phyloP scores from a whole-genome alignment of 2,329 filamentous ascomycete genomes.

The Ciborinia camelliae region DNA sequence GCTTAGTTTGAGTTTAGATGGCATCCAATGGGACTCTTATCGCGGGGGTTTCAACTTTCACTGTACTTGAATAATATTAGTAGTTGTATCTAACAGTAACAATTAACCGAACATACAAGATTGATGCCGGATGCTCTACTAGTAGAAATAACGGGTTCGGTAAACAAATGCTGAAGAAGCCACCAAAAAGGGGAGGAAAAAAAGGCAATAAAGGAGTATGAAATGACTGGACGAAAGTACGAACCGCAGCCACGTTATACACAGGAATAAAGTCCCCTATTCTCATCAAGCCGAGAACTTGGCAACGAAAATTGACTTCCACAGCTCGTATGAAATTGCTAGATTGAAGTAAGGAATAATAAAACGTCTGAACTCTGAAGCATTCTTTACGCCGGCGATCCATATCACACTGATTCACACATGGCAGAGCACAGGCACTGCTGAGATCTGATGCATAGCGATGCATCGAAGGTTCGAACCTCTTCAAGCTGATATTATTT shows the following conservation, averaged over 20 bases:
- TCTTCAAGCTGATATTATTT: background rate
- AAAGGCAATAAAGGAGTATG: background rate
- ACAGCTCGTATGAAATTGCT: background rate
- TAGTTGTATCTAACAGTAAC: too few relatives aligned
- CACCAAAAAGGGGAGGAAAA: background rate
- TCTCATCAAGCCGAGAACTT: background rate
- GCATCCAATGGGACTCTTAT: too few relatives aligned
- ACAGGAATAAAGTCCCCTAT: conserved; percentile 1
- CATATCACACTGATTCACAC: conserved; percentile 14
- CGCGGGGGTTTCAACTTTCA: too few relatives aligned
- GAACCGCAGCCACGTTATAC: background rate
- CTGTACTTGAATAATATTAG: too few relatives aligned
- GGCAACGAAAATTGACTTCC: background rate
- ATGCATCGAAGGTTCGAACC: background rate
- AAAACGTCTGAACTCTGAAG: too few relatives aligned
- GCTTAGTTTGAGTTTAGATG: too few relatives aligned
- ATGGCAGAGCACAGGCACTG: background rate
- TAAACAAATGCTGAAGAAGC: background rate
- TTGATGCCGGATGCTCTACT: background rate
- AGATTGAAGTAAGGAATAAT: background rate
- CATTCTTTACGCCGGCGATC: conserved; percentile 8
- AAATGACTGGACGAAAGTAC: conserved; percentile 2
- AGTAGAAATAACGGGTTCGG: background rate
- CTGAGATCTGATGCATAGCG: background rate
- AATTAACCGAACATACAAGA: background rate